Evolutionary conservation across 768 basidiomycete genomes (phyloP).

Genomic region (Collybia mongolica): DNA sequence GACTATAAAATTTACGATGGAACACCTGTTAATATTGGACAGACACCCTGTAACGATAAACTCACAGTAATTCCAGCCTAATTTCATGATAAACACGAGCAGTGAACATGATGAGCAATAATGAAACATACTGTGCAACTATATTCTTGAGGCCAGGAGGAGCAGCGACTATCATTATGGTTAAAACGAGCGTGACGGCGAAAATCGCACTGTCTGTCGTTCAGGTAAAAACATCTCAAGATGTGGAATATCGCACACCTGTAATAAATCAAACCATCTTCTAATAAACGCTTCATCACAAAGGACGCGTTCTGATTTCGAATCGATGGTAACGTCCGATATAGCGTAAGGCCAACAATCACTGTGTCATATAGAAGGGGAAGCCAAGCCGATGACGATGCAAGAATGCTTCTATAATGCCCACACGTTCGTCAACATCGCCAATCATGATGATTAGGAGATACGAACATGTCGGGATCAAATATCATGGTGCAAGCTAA

Average conservation of each 20-base stretch:
- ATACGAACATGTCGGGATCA: conserved; percentile 28
- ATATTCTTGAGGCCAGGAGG: conserved; percentile 27
- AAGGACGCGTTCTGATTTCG: conserved; percentile 12
- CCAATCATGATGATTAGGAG: not conserved
- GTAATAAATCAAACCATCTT: conserved; percentile 27
- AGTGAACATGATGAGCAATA: not conserved
- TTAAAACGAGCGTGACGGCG: conserved; percentile 22
- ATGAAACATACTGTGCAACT: conserved; percentile 22
- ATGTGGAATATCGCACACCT: not conserved
- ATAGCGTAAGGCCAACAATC: conserved; percentile 23
- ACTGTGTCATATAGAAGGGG: conserved; percentile 31
- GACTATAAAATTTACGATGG: too few relatives aligned
- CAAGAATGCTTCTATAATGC: conserved; percentile 4
- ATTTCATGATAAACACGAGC: too few relatives aligned
- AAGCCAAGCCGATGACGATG: conserved; percentile 49
- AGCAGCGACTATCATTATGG: conserved; percentile 25
- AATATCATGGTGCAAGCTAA: conserved; percentile 37
- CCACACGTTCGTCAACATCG: too few relatives aligned
- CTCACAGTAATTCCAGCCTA: not conserved
- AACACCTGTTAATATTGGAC: too few relatives aligned
- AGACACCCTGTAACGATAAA: too few relatives aligned
- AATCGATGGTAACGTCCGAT: conserved; percentile 20
- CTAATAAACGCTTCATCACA: conserved; percentile 20
- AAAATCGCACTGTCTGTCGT: conserved; percentile 16
- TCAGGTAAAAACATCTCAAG: too few relatives aligned